Conservation (phyloP, 2,329 filamentous ascomycete species). For the Coccinonectria pachysandricola region DNA sequence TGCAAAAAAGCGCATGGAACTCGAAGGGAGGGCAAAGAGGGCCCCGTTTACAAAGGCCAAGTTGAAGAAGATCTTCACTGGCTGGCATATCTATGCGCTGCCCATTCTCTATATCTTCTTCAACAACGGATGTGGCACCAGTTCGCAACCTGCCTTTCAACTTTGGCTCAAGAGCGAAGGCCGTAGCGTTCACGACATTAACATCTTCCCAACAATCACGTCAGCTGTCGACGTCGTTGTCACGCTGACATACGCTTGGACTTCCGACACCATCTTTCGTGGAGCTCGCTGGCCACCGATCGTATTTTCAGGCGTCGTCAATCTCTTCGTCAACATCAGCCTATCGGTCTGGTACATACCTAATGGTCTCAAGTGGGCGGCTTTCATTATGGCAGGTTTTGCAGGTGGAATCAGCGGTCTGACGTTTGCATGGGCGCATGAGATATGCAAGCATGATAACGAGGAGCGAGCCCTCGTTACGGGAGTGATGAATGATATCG, state of each 20-base stretch:
- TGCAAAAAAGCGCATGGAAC: conserved; percentile 21
- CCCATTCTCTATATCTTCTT: conserved; percentile 51
- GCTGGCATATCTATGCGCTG: conserved; percentile 56
- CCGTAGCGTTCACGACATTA: conserved; percentile 32
- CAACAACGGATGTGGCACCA: conserved; percentile 44
- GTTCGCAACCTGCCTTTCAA: conserved; percentile 45
- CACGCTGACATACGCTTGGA: conserved; percentile 56
- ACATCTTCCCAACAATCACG: conserved; percentile 50
- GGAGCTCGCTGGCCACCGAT: conserved; percentile 56
- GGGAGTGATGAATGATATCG: conserved; percentile 60
- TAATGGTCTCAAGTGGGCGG: conserved; percentile 50
- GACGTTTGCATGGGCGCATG: conserved; percentile 40
- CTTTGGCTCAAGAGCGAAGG: conserved; percentile 37
- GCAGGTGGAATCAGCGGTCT: conserved; percentile 36
- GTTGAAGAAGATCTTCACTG: conserved; percentile 48
- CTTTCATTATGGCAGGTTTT: conserved; percentile 46
- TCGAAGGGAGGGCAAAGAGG: conserved; percentile 34
- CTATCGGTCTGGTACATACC: conserved; percentile 36
- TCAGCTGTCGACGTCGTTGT: conserved; percentile 43
- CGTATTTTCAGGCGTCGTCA: conserved; percentile 39
- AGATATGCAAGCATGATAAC: conserved; percentile 41
- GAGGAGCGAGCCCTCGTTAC: conserved; percentile 59
- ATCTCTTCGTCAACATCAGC: conserved; percentile 29
- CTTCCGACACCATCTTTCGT: conserved; percentile 48
- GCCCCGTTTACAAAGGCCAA: conserved; percentile 35